Evolutionary conservation across 164 flowering plant species (phyloP), one percentile per base, ranked within the genome.

Genomic region (Saururus chinensis): DNA sequence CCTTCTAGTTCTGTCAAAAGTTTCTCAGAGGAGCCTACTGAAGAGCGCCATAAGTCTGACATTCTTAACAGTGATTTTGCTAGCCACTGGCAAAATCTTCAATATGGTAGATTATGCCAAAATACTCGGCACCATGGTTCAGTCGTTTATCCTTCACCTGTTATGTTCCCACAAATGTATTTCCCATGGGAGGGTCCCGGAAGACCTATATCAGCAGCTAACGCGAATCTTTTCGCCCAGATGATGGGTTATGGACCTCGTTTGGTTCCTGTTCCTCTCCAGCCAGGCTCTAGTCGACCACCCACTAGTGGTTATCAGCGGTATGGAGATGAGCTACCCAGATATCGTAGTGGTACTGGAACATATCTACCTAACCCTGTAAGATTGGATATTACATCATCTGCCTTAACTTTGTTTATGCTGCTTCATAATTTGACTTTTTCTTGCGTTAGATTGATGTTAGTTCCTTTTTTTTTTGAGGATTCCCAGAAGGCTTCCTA

Each of bases 311-410:
- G 74, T 56, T 87, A 81, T 75, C 96, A 78, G 62, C 81, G 60
- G 22, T 86, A 79, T 75, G 80, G 70, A 56, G 96, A 93, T 65
- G 97, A 87, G 63, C 67, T 79, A 59, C 91, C 97, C 57, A 87
- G 92, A 80, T 80, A 87, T 75, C 99, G 96, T 45, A 80, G 85
- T 73, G 99, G 99, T 59, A 95, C 97, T 17, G 99, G 99, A 68
- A 91, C 99, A 40, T 95, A 91, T 66, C 71, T 95, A 74, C 99
- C 99, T 53, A 91, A 86, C 82, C 95, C 88, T 68, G 99, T 91
- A 84, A 83, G 93, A 65, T 60, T 40, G 25, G 52, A 24, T 56
- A 22, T 63, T 56, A 40, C 55, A 19, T 35, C 11, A 65, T 59
- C 65, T 19, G 51, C 20, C 37, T 59, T 12, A 58, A 49, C 9